Evolutionary conservation across 78 protist genomes (phyloP), one percentile per base, ranked within the genome.

Genomic region (Dictyostelium citrinum): DNA sequence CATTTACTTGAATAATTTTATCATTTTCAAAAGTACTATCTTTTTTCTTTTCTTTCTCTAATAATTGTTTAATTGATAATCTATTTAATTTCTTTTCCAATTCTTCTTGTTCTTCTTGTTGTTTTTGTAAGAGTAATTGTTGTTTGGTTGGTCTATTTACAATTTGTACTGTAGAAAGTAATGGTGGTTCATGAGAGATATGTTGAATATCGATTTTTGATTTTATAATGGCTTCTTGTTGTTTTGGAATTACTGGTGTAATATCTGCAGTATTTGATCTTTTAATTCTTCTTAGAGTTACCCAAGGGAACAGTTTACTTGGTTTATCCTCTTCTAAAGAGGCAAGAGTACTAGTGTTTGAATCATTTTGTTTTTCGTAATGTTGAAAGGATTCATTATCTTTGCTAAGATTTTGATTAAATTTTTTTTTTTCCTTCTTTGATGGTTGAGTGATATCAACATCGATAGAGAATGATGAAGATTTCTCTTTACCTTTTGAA

Each of bases 251-350:
- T 4, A 67, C 33, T 33, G 84, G 64, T 20, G 81, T 12, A 24
- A 77, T 35, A 61, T 85, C 91, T 3, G 37, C 75, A 5, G 93
- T 72, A 45, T 43, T 46, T 12, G 85, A 78, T 45, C 84, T 58
- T 49, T 78, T 76, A 31, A 84, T 84, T 43, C 93, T 55, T 61
- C 93, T 55, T 14, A 86, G 20, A 11, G 93, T 27, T n/a, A 78
- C 93, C 93, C 93, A 86, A 60, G 93, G 60, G 80, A 74, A 86
- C 8, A 86, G 51, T 43, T 12, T 37, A 20, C 43, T 70, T 45
- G 90, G 49, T 81, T 58, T 61, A 46, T 81, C 80, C 22, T 33
- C 31, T 39, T 33, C 45, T 24, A 46, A 45, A 9, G 39, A 77
- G 27, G 67, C 5, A 49, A 5, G n/a, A 22, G 70, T 24, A 60